Conservation (phyloP, 1,284 basidiomycete species). For the Rhodotorula sp. region DNA sequence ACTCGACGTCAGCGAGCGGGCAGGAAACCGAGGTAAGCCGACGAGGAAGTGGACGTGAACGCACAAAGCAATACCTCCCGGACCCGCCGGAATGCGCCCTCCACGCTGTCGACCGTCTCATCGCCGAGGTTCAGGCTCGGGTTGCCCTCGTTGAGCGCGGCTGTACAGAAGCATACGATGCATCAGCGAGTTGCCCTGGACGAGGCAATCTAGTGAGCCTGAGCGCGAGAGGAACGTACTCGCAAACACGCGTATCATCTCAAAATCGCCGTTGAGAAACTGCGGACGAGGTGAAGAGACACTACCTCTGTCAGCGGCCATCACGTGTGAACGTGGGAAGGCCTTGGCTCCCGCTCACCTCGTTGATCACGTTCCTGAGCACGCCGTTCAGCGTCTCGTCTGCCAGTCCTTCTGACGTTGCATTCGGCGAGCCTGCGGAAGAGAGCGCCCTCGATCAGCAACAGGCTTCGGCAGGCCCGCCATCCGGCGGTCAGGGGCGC, state of each 20-base stretch:
- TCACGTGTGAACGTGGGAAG: background rate
- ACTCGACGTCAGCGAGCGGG: background rate
- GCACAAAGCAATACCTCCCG: slow-evolving; percentile 49
- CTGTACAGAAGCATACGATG: slow-evolving; percentile 52
- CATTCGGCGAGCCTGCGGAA: background rate
- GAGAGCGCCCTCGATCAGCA: background rate
- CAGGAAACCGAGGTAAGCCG: too few species aligned
- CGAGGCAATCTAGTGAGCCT: fast-evolving
- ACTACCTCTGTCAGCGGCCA: background rate
- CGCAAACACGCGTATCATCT: slow-evolving; percentile 71
- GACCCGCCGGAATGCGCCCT: slow-evolving; percentile 50
- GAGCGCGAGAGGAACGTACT: slow-evolving; percentile 53
- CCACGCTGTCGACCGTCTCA: slow-evolving; percentile 51
- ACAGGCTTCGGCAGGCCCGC: background rate
- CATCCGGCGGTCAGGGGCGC: background rate
- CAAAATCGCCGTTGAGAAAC: slow-evolving; percentile 66
- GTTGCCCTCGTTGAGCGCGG: slow-evolving; percentile 64
- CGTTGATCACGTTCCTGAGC: slow-evolving; percentile 70
- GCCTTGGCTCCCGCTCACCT: slow-evolving; percentile 59
- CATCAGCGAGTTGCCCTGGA: background rate
- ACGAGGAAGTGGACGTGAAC: background rate
- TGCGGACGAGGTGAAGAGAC: background rate
- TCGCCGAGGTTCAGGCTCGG: slow-evolving; percentile 49
- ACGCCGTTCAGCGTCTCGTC: slow-evolving; percentile 76
- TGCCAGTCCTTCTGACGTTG: background rate